A percentile compares a stretch with the other conserved stretches of the same genome.
phyloP scores from a whole-genome alignment of 306 rosid genomes.

The Vicia sativa region DNA sequence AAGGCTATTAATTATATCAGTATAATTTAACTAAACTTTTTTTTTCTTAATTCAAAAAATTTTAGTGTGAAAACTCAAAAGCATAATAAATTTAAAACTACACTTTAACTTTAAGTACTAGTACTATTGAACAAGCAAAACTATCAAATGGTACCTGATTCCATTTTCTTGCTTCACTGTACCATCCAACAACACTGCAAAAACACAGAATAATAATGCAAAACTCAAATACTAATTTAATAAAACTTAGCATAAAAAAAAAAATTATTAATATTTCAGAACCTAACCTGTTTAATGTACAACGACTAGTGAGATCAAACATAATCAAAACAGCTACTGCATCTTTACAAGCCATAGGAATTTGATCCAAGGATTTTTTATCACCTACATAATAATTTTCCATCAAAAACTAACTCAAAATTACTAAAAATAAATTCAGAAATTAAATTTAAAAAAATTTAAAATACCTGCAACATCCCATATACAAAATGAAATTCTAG shows the following conservation, averaged over 20 bases:
- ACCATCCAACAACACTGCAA: conserved; percentile 89
- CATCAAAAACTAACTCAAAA: conserved; percentile 19
- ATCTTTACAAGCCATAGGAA: conserved; percentile 95
- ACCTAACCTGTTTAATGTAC: conserved; percentile 70
- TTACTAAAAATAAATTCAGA: background rate
- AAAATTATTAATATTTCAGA: background rate
- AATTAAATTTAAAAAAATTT: background rate
- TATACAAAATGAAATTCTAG: conserved; percentile 72
- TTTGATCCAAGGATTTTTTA: conserved; percentile 60
- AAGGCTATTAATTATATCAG: background rate
- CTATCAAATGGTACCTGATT: conserved; percentile 64
- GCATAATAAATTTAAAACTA: conserved; percentile 15
- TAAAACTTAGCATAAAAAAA: background rate
- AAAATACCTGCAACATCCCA: conserved; percentile 93
- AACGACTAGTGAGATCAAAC: conserved; percentile 95
- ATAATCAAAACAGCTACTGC: conserved; percentile 90
- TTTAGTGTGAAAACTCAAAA: conserved; percentile 26
- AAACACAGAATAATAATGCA: background rate
- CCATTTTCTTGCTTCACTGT: conserved; percentile 88
- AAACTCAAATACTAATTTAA: background rate
- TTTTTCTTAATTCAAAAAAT: conserved; percentile 1
- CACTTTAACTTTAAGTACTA: conserved; percentile 21
- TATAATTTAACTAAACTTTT: background rate
- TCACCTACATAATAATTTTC: conserved; percentile 54
- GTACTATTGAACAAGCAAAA: conserved; percentile 5